Base-by-base conservation (phyloP, 2,329 filamentous ascomycete genomes). In the Hyphodiscus sp. region DNA sequence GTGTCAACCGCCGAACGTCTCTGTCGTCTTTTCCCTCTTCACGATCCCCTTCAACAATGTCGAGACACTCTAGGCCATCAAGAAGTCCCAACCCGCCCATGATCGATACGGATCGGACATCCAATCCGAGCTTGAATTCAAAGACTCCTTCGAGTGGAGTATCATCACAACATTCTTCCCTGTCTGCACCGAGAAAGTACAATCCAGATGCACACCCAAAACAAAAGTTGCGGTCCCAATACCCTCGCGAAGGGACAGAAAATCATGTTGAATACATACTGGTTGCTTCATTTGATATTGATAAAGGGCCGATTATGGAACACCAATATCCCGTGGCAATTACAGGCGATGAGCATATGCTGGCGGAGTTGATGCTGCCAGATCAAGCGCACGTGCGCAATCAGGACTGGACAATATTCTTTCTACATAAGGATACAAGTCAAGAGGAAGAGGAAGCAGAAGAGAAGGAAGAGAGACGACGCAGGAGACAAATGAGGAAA, bases 351-450 rank as follows among this genome's bases (percentile, higher is more conserved):
- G 94, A 99, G 74, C 87, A 95, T 66, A 97, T 97, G 91, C 74
- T 99, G 67, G 94, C 94, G 7, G 94, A 99, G 75, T 81, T 99
- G 66, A 99, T 99, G 94, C 75, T 99, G 69, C 94, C 94, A 0
- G 94, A 99, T 71, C 92, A 97, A 71, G 91, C 92, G 20, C 94
- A 99, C 72, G 84, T 94, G 57, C 83, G 94, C 41, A 92, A 88
- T 66, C 91, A 97, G 72, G 94, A 99, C 70, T 99, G 94, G 94
- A 99, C 94, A 43, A 96, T 97, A 52, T 99, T 99, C 75, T 99
- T 99, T 69, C 70, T 99, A 53, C 94, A 99, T 74, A 97, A 97
- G 70, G 94, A 99, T 69, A 89, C 86, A 2, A 91, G 83, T 56
- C 83, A 86, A 49, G 86, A 89, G 55, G 88, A 92, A 53, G 91